Base-by-base conservation (phyloP, 306 rosid species). In the Calophaca sinica region DNA sequence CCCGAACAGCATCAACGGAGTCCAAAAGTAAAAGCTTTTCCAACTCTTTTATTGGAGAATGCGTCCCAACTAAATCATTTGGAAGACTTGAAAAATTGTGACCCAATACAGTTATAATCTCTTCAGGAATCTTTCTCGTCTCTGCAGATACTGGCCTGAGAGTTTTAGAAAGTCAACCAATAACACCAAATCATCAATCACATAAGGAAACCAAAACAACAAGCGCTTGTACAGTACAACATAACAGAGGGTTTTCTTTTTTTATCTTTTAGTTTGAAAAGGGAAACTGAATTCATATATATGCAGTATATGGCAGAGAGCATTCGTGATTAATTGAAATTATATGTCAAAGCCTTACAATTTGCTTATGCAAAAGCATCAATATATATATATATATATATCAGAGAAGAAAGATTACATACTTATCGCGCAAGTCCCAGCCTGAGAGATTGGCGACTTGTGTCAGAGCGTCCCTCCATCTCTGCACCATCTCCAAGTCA, bases 1-100 rank as follows among this genome's bases (percentile, higher is more conserved):
- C 50, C 10, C 74, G 38, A 54, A 83, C 74, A 69, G 9, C 7
- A 54, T 73, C 60, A 15, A 8, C 8, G 0, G 70, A 32, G 5
- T 6, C 32, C 26, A 68, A 14, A 49, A 4, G 5, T 2, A 83
- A 6, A 62, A 14, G 64, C 1, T 62, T 58, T 62, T 68, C 83
- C 7, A 83, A 1, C 5, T 59, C 10, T 68, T 74, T 50, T 1
- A 64, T 42, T 5, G 10, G 46, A 13, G 77, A 53, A 1, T 52
- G 5, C 59, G 61, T 68, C 41, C 79, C 83, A 61, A 82, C 74
- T 13, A 78, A 8, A 44, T 68, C 80, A 33, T 73, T 28, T 9
- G 80, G 35, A 45, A 61, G 5, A 14, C 5, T 52, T 11, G 62
- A 73, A 33, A 67, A 0, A 14, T 74, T 59, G 48, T 7, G 28